Percentiles rank a stretch among this genome's conserved stretches.
Conservation (phyloP, 352 stramenopile genomes). For the Globisporangium mamillatum region DNA sequence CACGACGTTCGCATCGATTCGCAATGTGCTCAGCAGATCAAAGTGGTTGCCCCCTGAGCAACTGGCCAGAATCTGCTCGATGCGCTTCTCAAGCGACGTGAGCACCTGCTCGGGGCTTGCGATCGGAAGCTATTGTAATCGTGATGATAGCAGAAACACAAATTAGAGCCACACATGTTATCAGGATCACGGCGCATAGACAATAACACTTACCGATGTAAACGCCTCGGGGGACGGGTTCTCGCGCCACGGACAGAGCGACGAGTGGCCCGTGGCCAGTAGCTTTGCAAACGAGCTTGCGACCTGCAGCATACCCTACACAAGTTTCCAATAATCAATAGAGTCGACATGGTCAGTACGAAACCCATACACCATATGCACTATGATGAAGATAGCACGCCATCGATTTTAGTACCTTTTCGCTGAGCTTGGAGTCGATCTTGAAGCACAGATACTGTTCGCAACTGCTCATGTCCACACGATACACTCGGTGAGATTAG, state of each 20-base stretch:
- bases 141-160: too few relatives aligned
- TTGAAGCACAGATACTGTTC: conserved; percentile 46
- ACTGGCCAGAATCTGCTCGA: conserved; percentile 11
- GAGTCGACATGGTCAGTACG: background rate
- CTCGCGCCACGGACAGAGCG: conserved; percentile 53
- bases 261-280: conserved; percentile 37
- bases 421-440: conserved; percentile 51
- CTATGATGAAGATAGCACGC: background rate
- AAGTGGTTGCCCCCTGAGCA: background rate
- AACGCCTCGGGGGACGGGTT: conserved; percentile 62
- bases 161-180: background rate
- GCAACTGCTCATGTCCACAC: conserved; percentile 25
- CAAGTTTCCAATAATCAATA: background rate
- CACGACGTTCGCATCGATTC: background rate
- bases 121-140: conserved; percentile 22
- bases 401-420: conserved; percentile 10
- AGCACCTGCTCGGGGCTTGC: conserved; percentile 22
- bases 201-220: conserved; percentile 31
- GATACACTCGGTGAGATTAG: background rate
- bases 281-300: conserved; percentile 36
- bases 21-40: background rate
- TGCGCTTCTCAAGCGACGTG: conserved; percentile 7
- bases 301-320: conserved; percentile 32
- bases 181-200: background rate
- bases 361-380: too few relatives aligned